phyloP scores from a whole-genome alignment of 2,329 filamentous ascomycete genomes.

The Monosporascus sp. region DNA sequence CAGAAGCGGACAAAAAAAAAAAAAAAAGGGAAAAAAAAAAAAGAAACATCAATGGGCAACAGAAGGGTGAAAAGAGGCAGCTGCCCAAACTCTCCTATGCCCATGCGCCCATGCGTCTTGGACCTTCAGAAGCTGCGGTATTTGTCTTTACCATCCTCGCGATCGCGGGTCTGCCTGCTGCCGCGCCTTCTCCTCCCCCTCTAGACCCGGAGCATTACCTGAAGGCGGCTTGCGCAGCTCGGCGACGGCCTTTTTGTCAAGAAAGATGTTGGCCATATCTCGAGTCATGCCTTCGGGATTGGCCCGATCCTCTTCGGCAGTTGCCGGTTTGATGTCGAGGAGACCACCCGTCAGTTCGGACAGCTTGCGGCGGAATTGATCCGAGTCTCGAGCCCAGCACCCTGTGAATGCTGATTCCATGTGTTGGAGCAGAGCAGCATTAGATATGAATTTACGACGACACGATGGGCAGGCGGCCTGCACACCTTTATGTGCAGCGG shows the following conservation, averaged over 20 bases:
- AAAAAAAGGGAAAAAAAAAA: too few relatives aligned
- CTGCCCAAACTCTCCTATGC: too few relatives aligned
- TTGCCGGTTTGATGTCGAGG: constrained; percentile 27
- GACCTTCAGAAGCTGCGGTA: too few relatives aligned
- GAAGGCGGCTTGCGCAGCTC: background rate
- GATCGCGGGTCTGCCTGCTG: too few relatives aligned
- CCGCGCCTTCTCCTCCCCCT: background rate
- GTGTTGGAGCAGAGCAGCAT: constrained; percentile 41
- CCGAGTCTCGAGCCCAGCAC: constrained; percentile 38
- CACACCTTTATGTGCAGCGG: constrained; percentile 31
- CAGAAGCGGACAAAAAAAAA: too few relatives aligned
- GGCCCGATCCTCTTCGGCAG: constrained; percentile 27
- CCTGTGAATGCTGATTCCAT: constrained; percentile 36
- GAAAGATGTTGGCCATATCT: background rate
- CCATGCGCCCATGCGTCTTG: too few relatives aligned
- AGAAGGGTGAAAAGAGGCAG: too few relatives aligned
- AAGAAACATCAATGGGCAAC: too few relatives aligned
- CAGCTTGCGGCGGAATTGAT: constrained; percentile 32
- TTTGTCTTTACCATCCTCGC: too few relatives aligned
- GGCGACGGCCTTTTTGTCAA: background rate
- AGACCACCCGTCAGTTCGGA: constrained; percentile 34
- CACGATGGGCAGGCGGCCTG: constrained; percentile 42
- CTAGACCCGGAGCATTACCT: background rate
- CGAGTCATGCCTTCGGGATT: background rate
- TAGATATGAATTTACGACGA: constrained; percentile 31